phyloP scores from a whole-genome alignment of 2,329 filamentous ascomycete genomes.

The Aspergillus glaucus region DNA sequence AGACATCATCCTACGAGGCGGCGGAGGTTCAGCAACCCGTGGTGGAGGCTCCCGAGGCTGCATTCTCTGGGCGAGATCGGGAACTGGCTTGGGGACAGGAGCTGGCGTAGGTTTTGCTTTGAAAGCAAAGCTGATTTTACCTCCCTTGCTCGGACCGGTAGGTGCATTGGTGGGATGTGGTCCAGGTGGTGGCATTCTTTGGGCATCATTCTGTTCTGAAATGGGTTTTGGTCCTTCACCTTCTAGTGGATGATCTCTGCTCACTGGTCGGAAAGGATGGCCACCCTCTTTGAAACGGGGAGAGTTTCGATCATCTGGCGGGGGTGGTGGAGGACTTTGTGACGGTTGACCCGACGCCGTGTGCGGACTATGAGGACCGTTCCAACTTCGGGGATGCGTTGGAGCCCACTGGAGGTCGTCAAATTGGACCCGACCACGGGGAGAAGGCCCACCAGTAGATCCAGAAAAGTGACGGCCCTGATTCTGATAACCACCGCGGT shows the following conservation, averaged over 20 bases:
- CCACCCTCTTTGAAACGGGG: slow-evolving; percentile 48
- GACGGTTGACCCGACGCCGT: slow-evolving; percentile 30
- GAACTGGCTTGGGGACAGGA: slow-evolving; percentile 46
- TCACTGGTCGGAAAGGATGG: slow-evolving; percentile 55
- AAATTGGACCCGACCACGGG: slow-evolving; percentile 56
- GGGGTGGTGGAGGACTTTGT: slow-evolving; percentile 25
- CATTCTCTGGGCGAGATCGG: slow-evolving; percentile 45
- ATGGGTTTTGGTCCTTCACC: slow-evolving; percentile 51
- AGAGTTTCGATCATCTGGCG: slow-evolving; percentile 28
- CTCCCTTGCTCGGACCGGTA: slow-evolving; percentile 44
- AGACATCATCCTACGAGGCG: slow-evolving; percentile 31
- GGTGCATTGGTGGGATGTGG: slow-evolving; percentile 51
- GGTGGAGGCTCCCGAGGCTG: slow-evolving; percentile 35
- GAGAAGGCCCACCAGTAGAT: slow-evolving; percentile 33
- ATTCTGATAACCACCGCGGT: slow-evolving; percentile 50
- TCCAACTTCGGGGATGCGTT: slow-evolving; percentile 48
- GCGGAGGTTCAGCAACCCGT: slow-evolving; percentile 27
- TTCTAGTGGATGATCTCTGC: slow-evolving; percentile 59
- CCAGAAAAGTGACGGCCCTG: slow-evolving; percentile 41
- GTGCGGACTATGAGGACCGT: slow-evolving; percentile 37
- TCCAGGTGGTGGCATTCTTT: slow-evolving; percentile 51
- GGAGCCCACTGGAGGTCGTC: slow-evolving; percentile 68
- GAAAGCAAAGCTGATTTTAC: slow-evolving; percentile 90
- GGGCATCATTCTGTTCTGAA: slow-evolving; percentile 29
- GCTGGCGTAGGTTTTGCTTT: slow-evolving; percentile 65